These are phyloP conservation scores for Aquilaria yunnanensis DNA, from an alignment of 345 rosid genomes.

Conservation along the genomic window DNA sequence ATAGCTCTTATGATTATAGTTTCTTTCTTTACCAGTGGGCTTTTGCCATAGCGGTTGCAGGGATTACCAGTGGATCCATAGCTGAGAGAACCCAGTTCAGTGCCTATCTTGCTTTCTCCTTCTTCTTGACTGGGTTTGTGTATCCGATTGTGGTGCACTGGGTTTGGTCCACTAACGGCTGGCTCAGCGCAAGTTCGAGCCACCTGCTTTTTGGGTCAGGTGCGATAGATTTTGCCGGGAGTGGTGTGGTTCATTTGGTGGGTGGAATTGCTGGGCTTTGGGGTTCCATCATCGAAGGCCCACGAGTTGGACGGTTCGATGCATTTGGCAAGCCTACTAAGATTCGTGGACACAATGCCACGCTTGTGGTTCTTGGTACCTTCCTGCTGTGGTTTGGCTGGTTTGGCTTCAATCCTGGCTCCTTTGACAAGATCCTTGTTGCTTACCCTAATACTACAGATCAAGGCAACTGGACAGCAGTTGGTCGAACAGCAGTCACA, in stretches of 20 bases:
- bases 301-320: constrained; percentile 50
- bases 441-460: constrained; percentile 38
- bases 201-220: constrained; percentile 46
- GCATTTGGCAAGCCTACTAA: constrained; percentile 43
- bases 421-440: constrained; percentile 42
- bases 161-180: constrained; percentile 64
- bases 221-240: constrained; percentile 59
- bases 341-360: constrained; percentile 60
- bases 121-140: constrained; percentile 56
- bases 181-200: constrained; percentile 43
- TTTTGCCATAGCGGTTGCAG: constrained; percentile 61
- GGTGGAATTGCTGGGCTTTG: constrained; percentile 54
- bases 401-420: constrained; percentile 64
- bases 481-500: constrained; percentile 45
- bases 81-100: constrained; percentile 75
- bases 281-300: constrained; percentile 55
- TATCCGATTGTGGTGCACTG: constrained; percentile 56
- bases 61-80: constrained; percentile 65
- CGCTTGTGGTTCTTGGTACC: constrained; percentile 51
- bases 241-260: constrained; percentile 51
- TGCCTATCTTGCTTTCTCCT: constrained; percentile 56
- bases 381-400: constrained; percentile 60
- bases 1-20: constrained; percentile 33
- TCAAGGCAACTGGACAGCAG: constrained; percentile 54
- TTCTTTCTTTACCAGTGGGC: constrained; percentile 69